Evolutionary conservation across 192 early-diverging fungal species (phyloP).

Genomic region (Backusella liffmaniae): DNA sequence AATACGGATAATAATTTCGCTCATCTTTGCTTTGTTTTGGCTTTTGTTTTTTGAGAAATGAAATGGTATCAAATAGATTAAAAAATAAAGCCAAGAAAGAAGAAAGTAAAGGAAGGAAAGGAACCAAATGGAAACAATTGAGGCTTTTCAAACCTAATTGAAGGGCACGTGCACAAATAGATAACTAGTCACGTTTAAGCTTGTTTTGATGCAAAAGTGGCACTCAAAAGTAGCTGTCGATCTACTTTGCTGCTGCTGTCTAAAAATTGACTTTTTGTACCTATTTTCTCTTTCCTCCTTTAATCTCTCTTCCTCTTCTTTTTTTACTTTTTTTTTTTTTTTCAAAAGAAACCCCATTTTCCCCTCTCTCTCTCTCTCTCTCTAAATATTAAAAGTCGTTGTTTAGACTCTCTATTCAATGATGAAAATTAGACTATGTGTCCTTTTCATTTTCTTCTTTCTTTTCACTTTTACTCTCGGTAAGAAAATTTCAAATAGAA

Average conservation of each 20-base stretch:
- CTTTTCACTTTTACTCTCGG: background rate
- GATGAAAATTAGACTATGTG: background rate
- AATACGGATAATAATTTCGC: constrained; percentile 14
- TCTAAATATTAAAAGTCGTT: background rate
- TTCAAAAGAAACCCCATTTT: background rate
- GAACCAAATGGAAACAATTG: background rate
- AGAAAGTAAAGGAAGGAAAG: background rate
- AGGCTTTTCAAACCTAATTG: background rate
- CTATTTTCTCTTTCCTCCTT: background rate
- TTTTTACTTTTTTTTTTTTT: background rate
- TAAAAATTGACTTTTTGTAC: background rate
- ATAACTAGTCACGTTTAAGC: background rate
- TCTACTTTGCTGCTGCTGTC: constrained; percentile 1
- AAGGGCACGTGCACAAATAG: background rate
- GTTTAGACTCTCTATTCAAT: background rate
- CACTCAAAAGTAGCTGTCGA: background rate
- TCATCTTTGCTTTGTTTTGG: background rate
- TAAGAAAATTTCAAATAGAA: background rate
- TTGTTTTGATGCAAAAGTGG: background rate
- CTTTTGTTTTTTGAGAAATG: background rate
- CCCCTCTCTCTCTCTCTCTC: background rate
- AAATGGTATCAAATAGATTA: background rate
- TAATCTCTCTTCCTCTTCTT: background rate
- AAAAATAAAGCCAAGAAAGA: background rate
- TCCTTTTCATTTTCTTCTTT: background rate